Conservation (phyloP, 495 filamentous ascomycete genomes). For the Clohesyomyces aquaticus region DNA sequence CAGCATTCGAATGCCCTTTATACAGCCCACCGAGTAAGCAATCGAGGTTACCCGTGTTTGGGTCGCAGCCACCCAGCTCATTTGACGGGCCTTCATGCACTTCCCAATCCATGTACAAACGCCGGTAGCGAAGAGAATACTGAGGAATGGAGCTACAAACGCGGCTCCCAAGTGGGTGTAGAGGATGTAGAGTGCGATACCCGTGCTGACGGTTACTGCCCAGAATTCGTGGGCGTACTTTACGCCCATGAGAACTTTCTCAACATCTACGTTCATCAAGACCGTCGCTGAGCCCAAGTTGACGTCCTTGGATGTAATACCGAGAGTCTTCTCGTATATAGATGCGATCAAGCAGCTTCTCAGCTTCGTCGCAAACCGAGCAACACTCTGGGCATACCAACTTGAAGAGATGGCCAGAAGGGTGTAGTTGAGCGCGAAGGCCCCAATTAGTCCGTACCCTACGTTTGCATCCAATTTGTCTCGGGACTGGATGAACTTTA, state of each 20-base stretch:
- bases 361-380: conserved; percentile 21
- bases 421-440: conserved; percentile 31
- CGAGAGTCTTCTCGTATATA: conserved; percentile 32
- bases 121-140: conserved; percentile 4
- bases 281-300: conserved; percentile 33
- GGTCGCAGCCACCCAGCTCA: conserved; percentile 14
- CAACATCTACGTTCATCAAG: conserved; percentile 40
- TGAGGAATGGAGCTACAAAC: conserved; percentile 21
- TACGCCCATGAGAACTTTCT: conserved; percentile 27
- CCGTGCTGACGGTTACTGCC: conserved; percentile 15
- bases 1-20: conserved; percentile 33
- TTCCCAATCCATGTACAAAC: conserved; percentile 22
- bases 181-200: conserved; percentile 32
- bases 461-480: conserved; percentile 7
- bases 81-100: conserved; percentile 20
- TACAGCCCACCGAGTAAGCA: conserved; percentile 11
- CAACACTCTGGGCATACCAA: conserved; percentile 20
- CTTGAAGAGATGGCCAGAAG: conserved; percentile 22
- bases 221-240: conserved; percentile 33
- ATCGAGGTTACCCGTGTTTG: conserved; percentile 20
- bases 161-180: conserved; percentile 25
- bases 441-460: conserved; percentile 33
- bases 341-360: conserved; percentile 25
- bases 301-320: conserved; percentile 17
- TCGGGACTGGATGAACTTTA: conserved; percentile 13